Base-by-base conservation (phyloP, 768 basidiomycete genomes). In the Cyclocybe cylindracea region DNA sequence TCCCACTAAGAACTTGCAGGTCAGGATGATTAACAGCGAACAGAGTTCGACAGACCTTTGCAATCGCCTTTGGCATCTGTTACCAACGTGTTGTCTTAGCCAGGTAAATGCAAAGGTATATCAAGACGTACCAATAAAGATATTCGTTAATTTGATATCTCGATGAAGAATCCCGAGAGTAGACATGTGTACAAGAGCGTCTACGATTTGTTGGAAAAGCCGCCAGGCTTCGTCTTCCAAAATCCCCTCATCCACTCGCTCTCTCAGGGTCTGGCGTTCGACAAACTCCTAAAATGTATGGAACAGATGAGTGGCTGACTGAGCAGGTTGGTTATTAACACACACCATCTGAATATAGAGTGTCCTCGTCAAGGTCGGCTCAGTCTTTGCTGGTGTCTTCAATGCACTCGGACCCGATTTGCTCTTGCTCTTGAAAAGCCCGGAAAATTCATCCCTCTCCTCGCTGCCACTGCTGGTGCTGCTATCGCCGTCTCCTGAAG, bases 321-420 rank as follows among this genome's bases (percentile, higher is more conserved):
- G 31, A 39, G 9, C 13, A 42, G 10, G 7, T 37, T 39, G 34
- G 16, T 42, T 8, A 42, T 33, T 14, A 24, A 5, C n/a, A 44
- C 74, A 33, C 36, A 89, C 91, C 94, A 98, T 98, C 67, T 96
- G 93, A 47, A 98, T 98, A 63, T 96, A 98, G 14, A 97, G 71
- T 7, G 87, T 92, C 53, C 89, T 66, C 13, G 73, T 70, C 39
- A 77, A 54, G 49, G 62, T 53, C 10, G 72, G 74, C 1, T 64
- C 57, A 4, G 63, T 53, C 8, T 48, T 46, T 5, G 46, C 46
- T 3, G 52, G 47, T 18, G 48, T 50, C 57, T 41, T 61, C 51
- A 66, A 24, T 5, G 24, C 3, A 5, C 24, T 66, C n/a, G 58
- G 61, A 54, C 65, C 70, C 51, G 40, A 52, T 44, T 62, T 65